Percentiles rank a stretch among this genome's conserved stretches.
These are phyloP conservation scores for Phaeosphaeriaceae sp. DNA, from an alignment of 2,329 filamentous ascomycete genomes.

Conservation along the genomic window DNA sequence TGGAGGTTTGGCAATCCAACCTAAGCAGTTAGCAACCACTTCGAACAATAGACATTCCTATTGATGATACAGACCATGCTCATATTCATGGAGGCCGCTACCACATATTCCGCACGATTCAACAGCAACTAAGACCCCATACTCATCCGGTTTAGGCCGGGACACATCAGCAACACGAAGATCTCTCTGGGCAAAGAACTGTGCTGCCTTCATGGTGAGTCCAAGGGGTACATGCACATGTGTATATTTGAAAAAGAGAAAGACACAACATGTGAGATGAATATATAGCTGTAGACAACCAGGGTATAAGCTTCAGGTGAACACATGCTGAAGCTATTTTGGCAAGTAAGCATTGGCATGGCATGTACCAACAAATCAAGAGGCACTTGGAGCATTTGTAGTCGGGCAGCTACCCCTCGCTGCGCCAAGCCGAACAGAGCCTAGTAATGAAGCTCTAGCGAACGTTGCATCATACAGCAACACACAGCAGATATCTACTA, in stretches of 20 bases:
- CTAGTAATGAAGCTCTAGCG: slow-evolving; percentile 2
- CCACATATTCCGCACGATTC: slow-evolving; percentile 44
- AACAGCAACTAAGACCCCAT: slow-evolving; percentile 37
- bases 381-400: too few relatives aligned
- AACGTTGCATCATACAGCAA: background rate
- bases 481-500: background rate
- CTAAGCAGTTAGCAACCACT: slow-evolving; percentile 5
- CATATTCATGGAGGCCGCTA: slow-evolving; percentile 38
- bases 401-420: background rate
- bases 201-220: slow-evolving; percentile 40
- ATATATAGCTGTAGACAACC: too few relatives aligned
- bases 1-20: slow-evolving; percentile 17
- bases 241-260: background rate
- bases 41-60: background rate
- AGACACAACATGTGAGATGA: background rate
- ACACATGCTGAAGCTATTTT: too few relatives aligned
- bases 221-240: background rate
- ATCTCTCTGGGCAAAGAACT: slow-evolving; percentile 33
- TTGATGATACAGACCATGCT: slow-evolving; percentile 22
- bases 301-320: too few relatives aligned
- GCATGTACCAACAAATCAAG: background rate
- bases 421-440: background rate
- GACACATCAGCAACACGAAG: slow-evolving; percentile 35
- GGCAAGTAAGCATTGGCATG: too few relatives aligned
- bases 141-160: slow-evolving; percentile 23